phyloP scores from a whole-genome alignment of 495 filamentous ascomycete genomes.

The Penicillium fimorum region DNA sequence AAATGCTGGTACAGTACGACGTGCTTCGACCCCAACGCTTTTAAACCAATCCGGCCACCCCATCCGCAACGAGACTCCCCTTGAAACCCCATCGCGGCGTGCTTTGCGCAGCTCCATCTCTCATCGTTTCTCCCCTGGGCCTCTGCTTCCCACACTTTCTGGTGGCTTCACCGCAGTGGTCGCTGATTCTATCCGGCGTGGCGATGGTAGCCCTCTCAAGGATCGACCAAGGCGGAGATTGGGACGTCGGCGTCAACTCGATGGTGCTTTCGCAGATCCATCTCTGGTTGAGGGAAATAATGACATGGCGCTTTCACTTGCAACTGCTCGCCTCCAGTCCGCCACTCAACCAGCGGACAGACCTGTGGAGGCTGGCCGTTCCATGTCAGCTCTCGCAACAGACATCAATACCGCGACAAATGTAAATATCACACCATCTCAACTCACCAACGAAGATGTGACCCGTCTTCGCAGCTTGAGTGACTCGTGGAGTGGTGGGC shows the following conservation, averaged over 20 bases:
- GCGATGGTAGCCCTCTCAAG: slow-evolving; percentile 43
- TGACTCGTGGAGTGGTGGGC: slow-evolving; percentile 42
- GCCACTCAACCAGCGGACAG: slow-evolving; percentile 25
- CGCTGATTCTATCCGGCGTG: slow-evolving; percentile 59
- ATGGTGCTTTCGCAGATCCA: slow-evolving; percentile 28
- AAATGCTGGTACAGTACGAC: slow-evolving; percentile 10
- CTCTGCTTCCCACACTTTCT: slow-evolving; percentile 47
- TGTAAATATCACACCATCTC: slow-evolving; percentile 8
- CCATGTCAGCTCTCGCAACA: slow-evolving; percentile 28
- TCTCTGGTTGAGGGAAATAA: slow-evolving; percentile 17
- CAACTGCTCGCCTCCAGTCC: slow-evolving; percentile 34
- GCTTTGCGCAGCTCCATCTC: slow-evolving; percentile 40
- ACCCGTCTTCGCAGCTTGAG: slow-evolving; percentile 44
- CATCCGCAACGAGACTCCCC: slow-evolving; percentile 23
- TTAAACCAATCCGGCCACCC: slow-evolving; percentile 16
- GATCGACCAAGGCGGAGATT: slow-evolving; percentile 28
- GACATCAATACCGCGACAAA: slow-evolving; percentile 21
- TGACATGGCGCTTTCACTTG: slow-evolving; percentile 23
- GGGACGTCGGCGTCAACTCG: slow-evolving; percentile 30
- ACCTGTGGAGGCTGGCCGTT: slow-evolving; percentile 26
- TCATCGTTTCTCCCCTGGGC: slow-evolving; percentile 41
- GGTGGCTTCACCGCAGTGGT: slow-evolving; percentile 58
- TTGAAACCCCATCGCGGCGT: slow-evolving; percentile 38
- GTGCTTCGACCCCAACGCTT: slow-evolving; percentile 20
- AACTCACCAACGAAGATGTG: slow-evolving; percentile 19